Evolutionary conservation across 371 early-diverging fungal species (phyloP), one percentile per base, ranked within the genome.

Genomic region (Blakeslea trispora): DNA sequence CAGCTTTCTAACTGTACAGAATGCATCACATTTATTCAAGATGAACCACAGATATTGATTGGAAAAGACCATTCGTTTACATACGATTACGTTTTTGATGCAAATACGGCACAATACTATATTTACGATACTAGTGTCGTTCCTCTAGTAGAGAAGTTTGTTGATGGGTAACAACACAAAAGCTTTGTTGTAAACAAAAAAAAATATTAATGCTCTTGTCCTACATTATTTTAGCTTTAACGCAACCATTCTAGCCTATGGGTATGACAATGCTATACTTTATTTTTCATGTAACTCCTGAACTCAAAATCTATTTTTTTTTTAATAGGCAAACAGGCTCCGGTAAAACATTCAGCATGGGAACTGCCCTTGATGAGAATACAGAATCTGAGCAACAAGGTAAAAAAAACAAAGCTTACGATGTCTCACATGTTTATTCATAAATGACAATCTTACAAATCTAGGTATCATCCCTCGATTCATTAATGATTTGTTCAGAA

Each of bases 241-340:
- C 81, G 91, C 83, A 55, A 96, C 91, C 22, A 91, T 93, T 53
- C 82, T 99, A 28, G 99, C 99, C 22, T 99, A 99, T 75, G 99
- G 91, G 71, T 92, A 94, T 66, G 81, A 82, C 44, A 44, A 18
- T 34, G 35, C 24, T 52, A 51, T 14, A 50, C 24, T 52, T 24
- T 56, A 22, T 24, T 60, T 39, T 61, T 54, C 62, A 50, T 49
- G 57, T 45, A 23, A 14, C 50, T 42, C 47, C 31, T 47, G 24
- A 37, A 58, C 24, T 47, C 37, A 54, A 46, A 58, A 45, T 28
- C 17, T 44, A 24, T n/a, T 18, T 32, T n/a, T 34, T 41, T 19
- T 21, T 3, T 5, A 18, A n/a, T 53, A 66, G 67, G 23, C 69
- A 68, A 61, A 68, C 69, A 24, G 69, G 69, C 28, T 68, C 69